A percentile compares a stretch with the other conserved stretches of the same genome.
Conservation (phyloP, 169 alveolate genomes). For the Amoebophrya sp. region DNA sequence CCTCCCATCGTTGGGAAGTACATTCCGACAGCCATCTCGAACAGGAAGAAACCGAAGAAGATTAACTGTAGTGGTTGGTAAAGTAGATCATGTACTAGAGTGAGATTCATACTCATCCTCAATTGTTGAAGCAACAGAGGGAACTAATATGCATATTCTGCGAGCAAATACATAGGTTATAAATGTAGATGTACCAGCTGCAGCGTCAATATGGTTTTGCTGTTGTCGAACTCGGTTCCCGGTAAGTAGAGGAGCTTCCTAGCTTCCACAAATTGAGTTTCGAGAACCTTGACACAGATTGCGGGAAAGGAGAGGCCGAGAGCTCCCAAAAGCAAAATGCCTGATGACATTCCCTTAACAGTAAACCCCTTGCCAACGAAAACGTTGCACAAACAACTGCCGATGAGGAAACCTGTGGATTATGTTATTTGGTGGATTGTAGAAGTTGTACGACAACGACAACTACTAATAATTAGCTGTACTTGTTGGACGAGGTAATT, state of each 20-base stretch:
- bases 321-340: not conserved
- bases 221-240: not conserved
- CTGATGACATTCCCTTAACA: not conserved
- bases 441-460: no score
- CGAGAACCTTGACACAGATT: not conserved
- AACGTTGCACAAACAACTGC: not conserved
- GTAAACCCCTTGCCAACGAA: not conserved
- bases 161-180: no score
- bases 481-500: no score
- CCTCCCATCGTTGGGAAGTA: slow-evolving; percentile 6
- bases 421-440: no score
- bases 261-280: not conserved
- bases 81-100: no score
- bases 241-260: not conserved
- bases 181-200: no score
- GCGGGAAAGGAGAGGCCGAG: not conserved
- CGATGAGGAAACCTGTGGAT: not conserved
- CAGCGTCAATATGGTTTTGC: not conserved
- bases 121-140: no score
- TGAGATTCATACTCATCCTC: no score
- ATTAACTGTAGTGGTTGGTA: no score
- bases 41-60: not conserved
- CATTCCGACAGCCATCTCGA: not conserved
- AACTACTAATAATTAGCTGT: no score
- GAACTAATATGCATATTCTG: no score